A percentile compares a stretch with the other conserved stretches of the same genome.
These are phyloP conservation scores for Graphium sp. DNA, from an alignment of 2,329 filamentous ascomycete genomes.

Conservation along the genomic window DNA sequence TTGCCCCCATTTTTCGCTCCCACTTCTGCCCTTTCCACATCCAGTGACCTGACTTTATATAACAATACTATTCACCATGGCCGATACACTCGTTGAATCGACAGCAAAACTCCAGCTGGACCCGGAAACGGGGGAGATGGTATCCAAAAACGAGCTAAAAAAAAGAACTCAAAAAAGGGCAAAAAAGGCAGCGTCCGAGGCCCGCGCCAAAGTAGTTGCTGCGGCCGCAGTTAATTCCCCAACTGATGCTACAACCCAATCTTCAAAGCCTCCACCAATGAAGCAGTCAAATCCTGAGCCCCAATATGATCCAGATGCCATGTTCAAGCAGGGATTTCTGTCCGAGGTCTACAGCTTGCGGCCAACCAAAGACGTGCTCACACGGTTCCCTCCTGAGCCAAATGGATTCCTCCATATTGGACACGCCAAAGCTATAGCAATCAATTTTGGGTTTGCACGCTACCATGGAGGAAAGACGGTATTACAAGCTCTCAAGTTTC, in stretches of 20 bases:
- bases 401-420: slow-evolving; percentile 91
- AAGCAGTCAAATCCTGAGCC: slow-evolving; percentile 5
- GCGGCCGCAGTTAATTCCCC: slow-evolving; percentile 10
- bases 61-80: too few relatives aligned
- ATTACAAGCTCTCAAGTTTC: slow-evolving; percentile 8
- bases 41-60: too few relatives aligned
- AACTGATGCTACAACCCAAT: too few relatives aligned
- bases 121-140: slow-evolving; percentile 48
- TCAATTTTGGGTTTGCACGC: slow-evolving; percentile 91
- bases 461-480: slow-evolving; percentile 54
- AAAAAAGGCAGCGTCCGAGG: slow-evolving; percentile 37
- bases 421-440: slow-evolving; percentile 85
- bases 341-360: slow-evolving; percentile 54
- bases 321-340: slow-evolving; percentile 71
- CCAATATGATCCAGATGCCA: slow-evolving; percentile 38
- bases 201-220: slow-evolving; percentile 23
- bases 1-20: too few relatives aligned
- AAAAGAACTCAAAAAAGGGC: slow-evolving; percentile 41
- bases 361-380: slow-evolving; percentile 43
- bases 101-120: slow-evolving; percentile 43
- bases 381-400: slow-evolving; percentile 70
- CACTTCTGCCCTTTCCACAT: too few relatives aligned
- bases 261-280: too few relatives aligned
- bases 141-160: slow-evolving; percentile 47
- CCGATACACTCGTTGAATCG: slow-evolving; percentile 26